These are phyloP conservation scores for Yamadazyma aaseri DNA, from an alignment of 1,139 yeast species.

Conservation along the genomic window DNA sequence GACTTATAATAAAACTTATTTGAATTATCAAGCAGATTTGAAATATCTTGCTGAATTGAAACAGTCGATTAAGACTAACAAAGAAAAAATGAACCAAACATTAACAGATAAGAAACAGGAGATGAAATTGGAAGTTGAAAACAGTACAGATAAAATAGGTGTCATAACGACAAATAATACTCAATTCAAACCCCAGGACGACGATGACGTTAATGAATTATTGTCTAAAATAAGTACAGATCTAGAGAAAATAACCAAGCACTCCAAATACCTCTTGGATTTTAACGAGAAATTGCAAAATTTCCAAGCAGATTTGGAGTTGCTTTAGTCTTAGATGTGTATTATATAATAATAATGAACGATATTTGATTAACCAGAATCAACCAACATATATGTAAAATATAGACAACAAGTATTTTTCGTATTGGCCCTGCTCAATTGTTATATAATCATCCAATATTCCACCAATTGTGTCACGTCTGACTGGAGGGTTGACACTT, in stretches of 20 bases:
- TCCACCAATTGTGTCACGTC: slow-evolving; percentile 10
- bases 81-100: slow-evolving; percentile 13
- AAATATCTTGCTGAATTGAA: slow-evolving; percentile 31
- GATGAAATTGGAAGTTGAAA: slow-evolving; percentile 1
- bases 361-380: not conserved
- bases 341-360: too few species aligned
- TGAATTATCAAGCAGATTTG: slow-evolving; percentile 30
- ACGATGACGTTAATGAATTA: slow-evolving; percentile 22
- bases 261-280: slow-evolving; percentile 19
- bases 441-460: slow-evolving; percentile 10
- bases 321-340: slow-evolving; percentile 12
- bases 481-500: not conserved
- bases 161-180: not conserved
- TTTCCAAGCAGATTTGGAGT: slow-evolving; percentile 26
- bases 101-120: slow-evolving; percentile 3
- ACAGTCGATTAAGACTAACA: slow-evolving; percentile 16
- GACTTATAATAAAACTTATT: slow-evolving; percentile 24
- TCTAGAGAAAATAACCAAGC: slow-evolving; percentile 18
- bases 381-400: slow-evolving; percentile 31
- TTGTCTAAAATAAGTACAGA: slow-evolving; percentile 20
- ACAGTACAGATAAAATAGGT: not conserved
- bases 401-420: slow-evolving; percentile 23
- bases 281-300: slow-evolving; percentile 29
- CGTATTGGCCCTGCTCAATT: slow-evolving; percentile 3
- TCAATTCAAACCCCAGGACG: slow-evolving; percentile 19